Conservation (phyloP, 2,329 filamentous ascomycete genomes). For the Scytalidium sp. region DNA sequence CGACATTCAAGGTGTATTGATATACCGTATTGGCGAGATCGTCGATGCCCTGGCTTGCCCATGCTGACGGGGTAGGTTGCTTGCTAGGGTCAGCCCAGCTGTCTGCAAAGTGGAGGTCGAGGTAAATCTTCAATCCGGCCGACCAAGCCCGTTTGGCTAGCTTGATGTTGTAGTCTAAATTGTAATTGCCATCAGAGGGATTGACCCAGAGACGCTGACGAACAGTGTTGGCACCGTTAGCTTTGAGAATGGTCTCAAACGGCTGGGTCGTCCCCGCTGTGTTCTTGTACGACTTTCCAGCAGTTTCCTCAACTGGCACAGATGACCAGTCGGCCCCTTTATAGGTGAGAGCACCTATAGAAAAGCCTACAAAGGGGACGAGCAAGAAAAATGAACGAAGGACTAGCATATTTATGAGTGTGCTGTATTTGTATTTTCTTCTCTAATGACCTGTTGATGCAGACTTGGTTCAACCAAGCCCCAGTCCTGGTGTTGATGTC, state of each 20-base stretch:
- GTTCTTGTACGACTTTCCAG: conserved; percentile 60
- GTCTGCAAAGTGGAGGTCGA: conserved; percentile 66
- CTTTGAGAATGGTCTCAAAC: conserved; percentile 61
- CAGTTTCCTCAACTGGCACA: conserved; percentile 57
- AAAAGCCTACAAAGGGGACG: too few species aligned
- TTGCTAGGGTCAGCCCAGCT: conserved; percentile 68
- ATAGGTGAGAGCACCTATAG: conserved; percentile 60
- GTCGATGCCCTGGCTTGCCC: conserved; percentile 56
- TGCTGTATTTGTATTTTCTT: too few species aligned
- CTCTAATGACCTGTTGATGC: too few species aligned
- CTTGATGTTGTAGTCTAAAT: conserved; percentile 66
- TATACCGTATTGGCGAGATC: conserved; percentile 60
- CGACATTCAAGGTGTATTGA: conserved; percentile 63
- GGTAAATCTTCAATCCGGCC: conserved; percentile 53
- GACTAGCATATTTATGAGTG: too few species aligned
- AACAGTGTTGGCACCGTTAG: conserved; percentile 64
- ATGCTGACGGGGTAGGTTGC: conserved; percentile 61
- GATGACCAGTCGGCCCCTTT: conserved; percentile 72
- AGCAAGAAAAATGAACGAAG: too few species aligned
- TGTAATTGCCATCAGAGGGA: conserved; percentile 60
- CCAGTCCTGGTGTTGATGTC: too few species aligned
- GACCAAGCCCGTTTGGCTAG: conserved; percentile 64
- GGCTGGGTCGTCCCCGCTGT: conserved; percentile 47
- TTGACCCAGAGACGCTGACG: conserved; percentile 73
- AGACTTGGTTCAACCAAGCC: too few species aligned